Percentiles rank a stretch among this genome's conserved stretches.
phyloP scores from a whole-genome alignment of 75 land plant genomes.

The Selaginella tamariscina region DNA sequence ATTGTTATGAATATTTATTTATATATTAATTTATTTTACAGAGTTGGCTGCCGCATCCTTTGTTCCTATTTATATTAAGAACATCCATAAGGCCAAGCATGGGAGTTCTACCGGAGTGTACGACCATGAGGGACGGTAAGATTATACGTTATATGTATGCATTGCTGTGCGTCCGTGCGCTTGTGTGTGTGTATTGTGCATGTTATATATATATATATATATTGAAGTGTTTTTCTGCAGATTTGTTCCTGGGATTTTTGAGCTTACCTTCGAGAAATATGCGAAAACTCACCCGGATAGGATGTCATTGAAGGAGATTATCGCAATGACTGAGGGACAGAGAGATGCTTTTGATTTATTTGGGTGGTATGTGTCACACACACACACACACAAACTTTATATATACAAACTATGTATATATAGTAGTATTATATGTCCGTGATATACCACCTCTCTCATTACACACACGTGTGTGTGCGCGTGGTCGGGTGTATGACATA shows the following conservation, averaged over 20 bases:
- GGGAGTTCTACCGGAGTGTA: slow-evolving; percentile 49
- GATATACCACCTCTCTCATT: background rate
- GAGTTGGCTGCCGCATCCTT: slow-evolving; percentile 30
- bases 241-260: slow-evolving; percentile 30
- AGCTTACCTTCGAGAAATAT: slow-evolving; percentile 33
- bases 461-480: background rate
- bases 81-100: slow-evolving; percentile 49
- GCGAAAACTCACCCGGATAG: slow-evolving; percentile 18
- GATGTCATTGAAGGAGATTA: slow-evolving; percentile 22
- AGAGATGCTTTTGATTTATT: slow-evolving; percentile 28
- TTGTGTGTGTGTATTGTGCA: too few relatives aligned
- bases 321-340: slow-evolving; percentile 22
- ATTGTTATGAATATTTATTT: background rate
- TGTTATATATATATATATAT: too few relatives aligned
- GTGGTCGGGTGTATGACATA: background rate
- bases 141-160: background rate
- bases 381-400: too few relatives aligned
- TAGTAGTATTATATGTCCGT: too few relatives aligned
- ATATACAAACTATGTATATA: too few relatives aligned
- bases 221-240: too few relatives aligned
- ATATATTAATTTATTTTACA: slow-evolving; percentile 12
- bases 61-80: slow-evolving; percentile 43
- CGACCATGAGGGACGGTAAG: slow-evolving; percentile 40
- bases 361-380: slow-evolving; percentile 29
- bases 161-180: too few relatives aligned